Evolutionary conservation across 1,284 basidiomycete species (phyloP).

Genomic region (Farysia itapuensis): DNA sequence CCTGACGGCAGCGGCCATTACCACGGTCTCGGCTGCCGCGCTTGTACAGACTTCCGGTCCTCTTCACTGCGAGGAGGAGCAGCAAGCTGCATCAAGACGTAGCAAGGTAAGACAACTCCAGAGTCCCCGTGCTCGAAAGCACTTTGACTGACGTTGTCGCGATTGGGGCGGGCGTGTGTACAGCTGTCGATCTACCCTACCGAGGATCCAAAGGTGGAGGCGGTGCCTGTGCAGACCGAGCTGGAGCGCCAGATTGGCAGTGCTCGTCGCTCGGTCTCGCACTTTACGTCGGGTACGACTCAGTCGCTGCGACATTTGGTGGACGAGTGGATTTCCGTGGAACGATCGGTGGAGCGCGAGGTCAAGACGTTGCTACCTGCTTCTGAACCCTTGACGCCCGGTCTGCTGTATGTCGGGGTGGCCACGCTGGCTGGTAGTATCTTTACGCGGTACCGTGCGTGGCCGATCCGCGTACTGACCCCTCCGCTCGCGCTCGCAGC

Average conservation of each 20-base stretch:
- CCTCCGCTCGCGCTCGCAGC: constrained; percentile 48
- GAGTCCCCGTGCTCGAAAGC: no score
- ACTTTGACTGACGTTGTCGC: no score
- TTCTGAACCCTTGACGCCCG: constrained; percentile 80
- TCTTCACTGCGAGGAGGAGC: no score
- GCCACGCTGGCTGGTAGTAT: constrained; percentile 83
- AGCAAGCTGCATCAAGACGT: no score
- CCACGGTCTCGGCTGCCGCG: no score
- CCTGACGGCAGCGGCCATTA: no score
- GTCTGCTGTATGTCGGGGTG: constrained; percentile 70
- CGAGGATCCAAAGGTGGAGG: constrained; percentile 26
- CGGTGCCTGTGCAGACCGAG: constrained; percentile 45
- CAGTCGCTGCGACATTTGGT: constrained; percentile 23
- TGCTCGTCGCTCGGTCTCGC: constrained; percentile 33
- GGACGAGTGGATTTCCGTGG: constrained; percentile 47
- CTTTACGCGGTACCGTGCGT: constrained; percentile 72
- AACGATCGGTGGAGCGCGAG: constrained; percentile 62
- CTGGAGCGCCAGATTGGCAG: constrained; percentile 48
- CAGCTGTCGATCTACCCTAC: constrained; percentile 49
- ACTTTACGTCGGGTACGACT: constrained; percentile 23
- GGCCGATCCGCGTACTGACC: constrained; percentile 55
- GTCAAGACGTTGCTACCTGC: constrained; percentile 77
- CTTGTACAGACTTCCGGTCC: no score
- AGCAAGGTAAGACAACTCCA: no score
- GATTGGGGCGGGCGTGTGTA: no score